These are phyloP conservation scores for Trichocomaceae sp. DNA, from an alignment of 2,329 filamentous ascomycete species.

Conservation along the genomic window DNA sequence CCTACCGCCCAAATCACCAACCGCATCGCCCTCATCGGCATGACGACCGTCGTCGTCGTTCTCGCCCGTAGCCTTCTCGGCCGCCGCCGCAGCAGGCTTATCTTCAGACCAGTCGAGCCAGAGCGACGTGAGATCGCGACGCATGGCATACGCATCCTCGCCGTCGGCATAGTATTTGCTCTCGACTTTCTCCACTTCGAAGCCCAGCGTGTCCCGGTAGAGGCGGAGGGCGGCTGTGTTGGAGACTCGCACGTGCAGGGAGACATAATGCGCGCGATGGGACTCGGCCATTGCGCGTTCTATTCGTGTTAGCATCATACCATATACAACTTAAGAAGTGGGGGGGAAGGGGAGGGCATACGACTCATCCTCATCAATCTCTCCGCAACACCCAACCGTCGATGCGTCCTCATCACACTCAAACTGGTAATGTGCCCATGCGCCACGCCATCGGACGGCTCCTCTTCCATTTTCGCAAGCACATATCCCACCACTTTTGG, in stretches of 20 bases:
- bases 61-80: conserved; percentile 23
- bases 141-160: conserved; percentile 93
- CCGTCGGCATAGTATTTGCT: conserved; percentile 73
- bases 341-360: conserved; percentile 44
- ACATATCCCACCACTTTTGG: conserved; percentile 98
- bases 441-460: conserved; percentile 79
- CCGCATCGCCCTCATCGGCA: conserved; percentile 62
- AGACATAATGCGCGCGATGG: conserved; percentile 85
- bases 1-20: conserved; percentile 57
- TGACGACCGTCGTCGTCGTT: conserved; percentile 16
- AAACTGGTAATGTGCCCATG: conserved; percentile 96
- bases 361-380: conserved; percentile 95
- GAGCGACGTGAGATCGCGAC: conserved; percentile 62
- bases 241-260: conserved; percentile 88
- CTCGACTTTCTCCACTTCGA: conserved; percentile 67
- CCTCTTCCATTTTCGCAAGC: conserved; percentile 99
- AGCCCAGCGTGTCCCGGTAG: conserved; percentile 87
- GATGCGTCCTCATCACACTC: conserved; percentile 93
- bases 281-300: conserved; percentile 96
- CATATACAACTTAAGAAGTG: not conserved
- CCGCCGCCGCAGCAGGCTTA: conserved; percentile 31
- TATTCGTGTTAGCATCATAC: conserved; percentile 29
- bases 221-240: conserved; percentile 87
- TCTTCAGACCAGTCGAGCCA: conserved; percentile 45
- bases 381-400: conserved; percentile 85